These are phyloP conservation scores for Epichloe coenophiala DNA, from an alignment of 2,329 filamentous ascomycete species.

Conservation along the genomic window DNA sequence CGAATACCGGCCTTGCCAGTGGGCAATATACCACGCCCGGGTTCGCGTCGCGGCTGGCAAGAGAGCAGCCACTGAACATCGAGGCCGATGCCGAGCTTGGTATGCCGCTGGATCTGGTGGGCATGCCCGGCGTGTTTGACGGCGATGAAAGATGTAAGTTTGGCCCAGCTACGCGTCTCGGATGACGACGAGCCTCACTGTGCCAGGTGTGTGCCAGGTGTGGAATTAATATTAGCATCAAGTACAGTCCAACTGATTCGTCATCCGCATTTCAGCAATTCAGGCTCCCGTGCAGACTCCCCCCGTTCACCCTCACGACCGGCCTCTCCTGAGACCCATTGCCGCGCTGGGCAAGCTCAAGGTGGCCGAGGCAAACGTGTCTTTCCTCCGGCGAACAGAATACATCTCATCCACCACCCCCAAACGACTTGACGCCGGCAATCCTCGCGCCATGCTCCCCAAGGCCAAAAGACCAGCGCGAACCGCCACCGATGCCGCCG, in stretches of 20 bases:
- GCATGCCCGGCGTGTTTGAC: conserved; percentile 88
- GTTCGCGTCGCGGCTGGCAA: conserved; percentile 77
- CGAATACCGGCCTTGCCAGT: conserved; percentile 76
- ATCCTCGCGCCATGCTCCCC: conserved; percentile 24
- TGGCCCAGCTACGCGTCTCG: not conserved
- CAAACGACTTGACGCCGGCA: conserved; percentile 35
- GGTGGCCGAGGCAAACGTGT: conserved; percentile 63
- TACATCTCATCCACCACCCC: conserved; percentile 61
- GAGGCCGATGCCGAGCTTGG: conserved; percentile 95
- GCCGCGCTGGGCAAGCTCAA: conserved; percentile 76
- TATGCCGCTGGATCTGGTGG: conserved; percentile 92
- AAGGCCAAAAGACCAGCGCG: conserved; percentile 22
- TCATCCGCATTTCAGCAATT: conserved; percentile 45
- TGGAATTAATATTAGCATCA: too few species aligned
- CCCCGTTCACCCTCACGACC: conserved; percentile 68
- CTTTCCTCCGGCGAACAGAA: conserved; percentile 89
- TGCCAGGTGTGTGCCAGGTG: too few species aligned
- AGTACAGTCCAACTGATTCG: conserved; percentile 2
- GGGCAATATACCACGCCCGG: conserved; percentile 82
- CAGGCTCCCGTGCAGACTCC: conserved; percentile 62
- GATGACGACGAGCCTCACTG: too few species aligned
- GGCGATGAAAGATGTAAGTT: conserved; percentile 78
- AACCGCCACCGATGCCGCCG: conserved; percentile 43
- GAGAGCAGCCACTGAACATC: conserved; percentile 89
- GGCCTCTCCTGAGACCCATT: conserved; percentile 68